phyloP scores from a whole-genome alignment of 2,329 filamentous ascomycete genomes.

The Hypoxylon sp. region DNA sequence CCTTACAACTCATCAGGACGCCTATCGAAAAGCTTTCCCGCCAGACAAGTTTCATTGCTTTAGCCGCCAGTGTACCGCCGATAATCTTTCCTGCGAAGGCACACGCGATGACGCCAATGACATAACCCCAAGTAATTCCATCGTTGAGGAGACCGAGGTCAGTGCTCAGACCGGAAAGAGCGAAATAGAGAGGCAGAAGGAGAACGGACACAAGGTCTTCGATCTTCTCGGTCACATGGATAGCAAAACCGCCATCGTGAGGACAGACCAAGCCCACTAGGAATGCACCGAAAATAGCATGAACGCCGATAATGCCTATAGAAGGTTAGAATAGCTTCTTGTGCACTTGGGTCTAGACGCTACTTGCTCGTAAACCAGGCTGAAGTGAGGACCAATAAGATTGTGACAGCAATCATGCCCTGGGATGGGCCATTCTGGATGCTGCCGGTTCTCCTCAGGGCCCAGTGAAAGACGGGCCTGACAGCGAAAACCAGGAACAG shows the following conservation, averaged over 20 bases:
- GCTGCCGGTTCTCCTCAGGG: constrained; percentile 78
- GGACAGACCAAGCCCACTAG: constrained; percentile 90
- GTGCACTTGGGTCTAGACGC: not conserved
- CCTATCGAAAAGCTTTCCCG: constrained; percentile 90
- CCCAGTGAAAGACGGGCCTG: constrained; percentile 78
- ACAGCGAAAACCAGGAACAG: constrained; percentile 80
- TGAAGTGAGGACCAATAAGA: constrained; percentile 80
- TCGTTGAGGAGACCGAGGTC: constrained; percentile 85
- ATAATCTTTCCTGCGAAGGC: constrained; percentile 88
- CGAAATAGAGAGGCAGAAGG: constrained; percentile 92
- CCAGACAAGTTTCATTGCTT: constrained; percentile 83
- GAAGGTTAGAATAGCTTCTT: constrained; percentile 45
- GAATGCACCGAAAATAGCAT: constrained; percentile 95
- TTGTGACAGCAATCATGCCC: constrained; percentile 82
- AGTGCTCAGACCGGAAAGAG: constrained; percentile 88
- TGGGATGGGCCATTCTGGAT: constrained; percentile 91
- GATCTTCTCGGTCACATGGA: constrained; percentile 92
- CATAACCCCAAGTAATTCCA: constrained; percentile 89
- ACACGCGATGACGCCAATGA: constrained; percentile 82
- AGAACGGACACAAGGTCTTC: constrained; percentile 89
- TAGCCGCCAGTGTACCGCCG: constrained; percentile 83
- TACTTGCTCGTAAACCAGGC: constrained; percentile 65
- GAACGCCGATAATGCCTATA: constrained; percentile 87
- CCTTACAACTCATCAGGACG: constrained; percentile 95
- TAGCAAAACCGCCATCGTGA: constrained; percentile 88